phyloP scores from a whole-genome alignment of 108 stramenopile species.

The Epithemia pelagica region DNA sequence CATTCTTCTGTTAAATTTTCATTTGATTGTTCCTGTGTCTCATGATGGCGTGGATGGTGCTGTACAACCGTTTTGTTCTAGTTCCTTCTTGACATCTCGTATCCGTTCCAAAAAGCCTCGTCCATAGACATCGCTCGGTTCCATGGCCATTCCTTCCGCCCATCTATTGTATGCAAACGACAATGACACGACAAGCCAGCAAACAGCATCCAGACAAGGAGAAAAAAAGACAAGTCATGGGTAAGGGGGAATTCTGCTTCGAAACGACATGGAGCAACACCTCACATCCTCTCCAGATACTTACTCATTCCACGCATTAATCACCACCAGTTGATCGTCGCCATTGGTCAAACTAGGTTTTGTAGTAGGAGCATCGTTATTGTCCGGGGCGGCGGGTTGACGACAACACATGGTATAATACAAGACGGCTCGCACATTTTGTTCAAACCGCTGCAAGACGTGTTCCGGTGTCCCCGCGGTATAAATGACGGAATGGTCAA shows the following conservation, averaged over 20 bases:
- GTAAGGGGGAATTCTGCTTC: too few species aligned
- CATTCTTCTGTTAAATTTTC: too few species aligned
- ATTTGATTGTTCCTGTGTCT: too few species aligned
- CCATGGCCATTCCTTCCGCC: slow-evolving; percentile 69
- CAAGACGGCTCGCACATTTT: slow-evolving; percentile 28
- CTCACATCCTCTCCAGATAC: too few species aligned
- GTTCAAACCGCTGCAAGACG: slow-evolving; percentile 29
- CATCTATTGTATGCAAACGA: slow-evolving; percentile 21
- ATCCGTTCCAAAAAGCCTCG: slow-evolving; percentile 38
- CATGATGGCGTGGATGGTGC: too few species aligned
- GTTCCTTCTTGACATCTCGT: slow-evolving; percentile 16
- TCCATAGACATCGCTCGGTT: slow-evolving; percentile 53
- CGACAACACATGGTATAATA: slow-evolving; percentile 48
- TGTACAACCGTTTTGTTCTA: neutral
- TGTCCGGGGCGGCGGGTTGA: neutral
- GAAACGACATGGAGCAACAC: too few species aligned
- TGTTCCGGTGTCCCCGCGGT: slow-evolving; percentile 19
- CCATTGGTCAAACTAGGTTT: slow-evolving; percentile 9
- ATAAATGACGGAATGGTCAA: slow-evolving; percentile 28
- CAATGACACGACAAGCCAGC: neutral
- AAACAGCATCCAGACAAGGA: neutral
- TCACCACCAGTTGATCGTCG: slow-evolving; percentile 38
- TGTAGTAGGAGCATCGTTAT: neutral
- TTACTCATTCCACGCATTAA: slow-evolving; percentile 58
- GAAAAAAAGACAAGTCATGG: too few species aligned